Conservation (phyloP, 2,329 filamentous ascomycete species). For the Ophiostoma novo-ulmi region DNA sequence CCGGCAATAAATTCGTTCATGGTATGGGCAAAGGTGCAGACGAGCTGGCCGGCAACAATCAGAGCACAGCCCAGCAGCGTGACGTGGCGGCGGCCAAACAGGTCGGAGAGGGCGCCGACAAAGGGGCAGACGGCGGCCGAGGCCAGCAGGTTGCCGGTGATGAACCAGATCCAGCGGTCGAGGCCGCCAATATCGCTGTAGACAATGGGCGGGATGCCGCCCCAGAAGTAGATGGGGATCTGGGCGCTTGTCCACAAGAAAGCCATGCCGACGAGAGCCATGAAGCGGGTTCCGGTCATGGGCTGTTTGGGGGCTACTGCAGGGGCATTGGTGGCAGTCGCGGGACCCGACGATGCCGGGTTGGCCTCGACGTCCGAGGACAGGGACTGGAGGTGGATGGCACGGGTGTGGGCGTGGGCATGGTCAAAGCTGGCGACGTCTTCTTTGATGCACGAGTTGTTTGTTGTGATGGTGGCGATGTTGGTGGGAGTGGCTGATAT, state of each 20-base stretch:
- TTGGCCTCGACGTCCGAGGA: neutral
- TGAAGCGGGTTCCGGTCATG: constrained; percentile 26
- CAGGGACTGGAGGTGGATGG: neutral
- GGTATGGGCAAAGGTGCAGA: constrained; percentile 50
- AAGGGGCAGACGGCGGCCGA: constrained; percentile 56
- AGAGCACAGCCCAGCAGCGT: constrained; percentile 49
- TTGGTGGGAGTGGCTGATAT: neutral
- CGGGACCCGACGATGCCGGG: neutral
- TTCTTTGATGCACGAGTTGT: neutral
- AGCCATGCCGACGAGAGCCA: constrained; percentile 31
- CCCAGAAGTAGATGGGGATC: constrained; percentile 34
- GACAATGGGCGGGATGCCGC: constrained; percentile 48
- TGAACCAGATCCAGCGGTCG: constrained; percentile 59
- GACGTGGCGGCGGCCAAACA: constrained; percentile 57
- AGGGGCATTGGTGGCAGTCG: neutral
- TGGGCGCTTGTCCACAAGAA: constrained; percentile 33
- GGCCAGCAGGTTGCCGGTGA: constrained; percentile 49
- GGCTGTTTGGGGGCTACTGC: neutral
- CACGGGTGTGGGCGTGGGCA: neutral
- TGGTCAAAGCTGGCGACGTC: neutral
- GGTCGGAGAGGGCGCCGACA: constrained; percentile 60
- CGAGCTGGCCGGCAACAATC: constrained; percentile 55
- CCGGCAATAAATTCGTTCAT: constrained; percentile 59
- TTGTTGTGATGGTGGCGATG: neutral
- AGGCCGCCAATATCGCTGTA: constrained; percentile 57